phyloP scores from a whole-genome alignment of 2,329 filamentous ascomycete genomes.

The Colletotrichum endophyticum region DNA sequence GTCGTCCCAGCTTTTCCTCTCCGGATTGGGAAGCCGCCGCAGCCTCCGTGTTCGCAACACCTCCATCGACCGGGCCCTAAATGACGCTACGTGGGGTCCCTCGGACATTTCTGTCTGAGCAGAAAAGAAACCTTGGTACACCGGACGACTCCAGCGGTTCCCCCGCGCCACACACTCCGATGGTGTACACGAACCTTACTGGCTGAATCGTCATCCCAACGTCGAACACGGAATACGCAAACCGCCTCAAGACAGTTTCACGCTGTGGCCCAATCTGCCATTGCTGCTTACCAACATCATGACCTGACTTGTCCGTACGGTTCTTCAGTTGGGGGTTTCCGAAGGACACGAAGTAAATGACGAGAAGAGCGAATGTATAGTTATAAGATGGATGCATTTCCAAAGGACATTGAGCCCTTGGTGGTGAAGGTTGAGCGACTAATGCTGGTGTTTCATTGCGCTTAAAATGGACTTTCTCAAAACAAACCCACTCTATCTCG shows the following conservation, averaged over 20 bases:
- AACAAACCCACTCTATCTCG: neutral
- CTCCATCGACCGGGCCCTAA: neutral
- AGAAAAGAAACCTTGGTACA: neutral
- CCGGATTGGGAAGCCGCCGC: neutral
- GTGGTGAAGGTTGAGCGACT: neutral
- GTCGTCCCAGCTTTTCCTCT: neutral
- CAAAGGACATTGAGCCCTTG: neutral
- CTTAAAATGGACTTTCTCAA: neutral
- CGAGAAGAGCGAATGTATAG: neutral
- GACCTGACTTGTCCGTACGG: neutral
- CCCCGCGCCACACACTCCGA: neutral
- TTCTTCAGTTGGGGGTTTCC: neutral
- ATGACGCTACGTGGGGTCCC: neutral
- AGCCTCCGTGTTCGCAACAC: neutral
- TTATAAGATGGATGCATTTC: neutral
- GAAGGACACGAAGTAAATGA: neutral
- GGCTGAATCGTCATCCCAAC: neutral
- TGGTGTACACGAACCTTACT: neutral
- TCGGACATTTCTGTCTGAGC: neutral
- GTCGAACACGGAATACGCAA: neutral
- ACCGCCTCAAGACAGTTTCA: neutral
- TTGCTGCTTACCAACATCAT: neutral
- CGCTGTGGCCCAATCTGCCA: neutral
- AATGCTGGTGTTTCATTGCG: neutral
- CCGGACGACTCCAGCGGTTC: conserved; percentile 7